Conservation (phyloP, 257 asterid genomes). For the Ligustrum vulgare region DNA sequence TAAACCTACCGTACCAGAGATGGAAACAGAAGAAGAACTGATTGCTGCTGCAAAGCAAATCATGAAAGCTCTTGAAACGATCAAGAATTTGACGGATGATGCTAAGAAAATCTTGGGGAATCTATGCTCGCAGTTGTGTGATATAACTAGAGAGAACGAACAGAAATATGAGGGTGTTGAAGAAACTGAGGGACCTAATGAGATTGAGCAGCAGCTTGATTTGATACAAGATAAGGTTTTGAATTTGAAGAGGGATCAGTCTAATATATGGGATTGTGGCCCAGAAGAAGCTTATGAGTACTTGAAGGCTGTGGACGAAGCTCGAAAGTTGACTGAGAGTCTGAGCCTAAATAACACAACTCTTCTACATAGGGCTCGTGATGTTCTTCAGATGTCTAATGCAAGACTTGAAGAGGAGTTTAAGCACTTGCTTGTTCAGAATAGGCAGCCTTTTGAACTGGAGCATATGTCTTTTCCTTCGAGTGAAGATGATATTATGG, state of each 20-base stretch:
- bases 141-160: conserved; percentile 36
- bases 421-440: conserved; percentile 68
- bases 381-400: conserved; percentile 80
- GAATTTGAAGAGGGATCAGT: conserved; percentile 69
- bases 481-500: conserved; percentile 66
- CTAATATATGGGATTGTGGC: conserved; percentile 83
- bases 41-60: conserved; percentile 66
- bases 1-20: conserved; percentile 30
- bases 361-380: conserved; percentile 56
- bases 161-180: conserved; percentile 19
- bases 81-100: conserved; percentile 47
- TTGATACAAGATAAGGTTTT: conserved; percentile 55
- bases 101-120: conserved; percentile 65
- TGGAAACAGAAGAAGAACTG: conserved; percentile 75
- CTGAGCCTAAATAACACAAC: conserved; percentile 33
- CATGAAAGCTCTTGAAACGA: conserved; percentile 53
- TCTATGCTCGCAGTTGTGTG: conserved; percentile 64
- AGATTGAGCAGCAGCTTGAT: conserved; percentile 59
- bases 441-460: conserved; percentile 79
- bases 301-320: conserved; percentile 67
- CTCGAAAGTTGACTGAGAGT: conserved; percentile 53
- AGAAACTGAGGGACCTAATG: conserved; percentile 39
- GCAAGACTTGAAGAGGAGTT: conserved; percentile 90
- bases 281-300: conserved; percentile 66
- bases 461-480: conserved; percentile 90